These are phyloP conservation scores for Tricholoma hemisulphureum DNA, from an alignment of 768 basidiomycete species.

Conservation along the genomic window DNA sequence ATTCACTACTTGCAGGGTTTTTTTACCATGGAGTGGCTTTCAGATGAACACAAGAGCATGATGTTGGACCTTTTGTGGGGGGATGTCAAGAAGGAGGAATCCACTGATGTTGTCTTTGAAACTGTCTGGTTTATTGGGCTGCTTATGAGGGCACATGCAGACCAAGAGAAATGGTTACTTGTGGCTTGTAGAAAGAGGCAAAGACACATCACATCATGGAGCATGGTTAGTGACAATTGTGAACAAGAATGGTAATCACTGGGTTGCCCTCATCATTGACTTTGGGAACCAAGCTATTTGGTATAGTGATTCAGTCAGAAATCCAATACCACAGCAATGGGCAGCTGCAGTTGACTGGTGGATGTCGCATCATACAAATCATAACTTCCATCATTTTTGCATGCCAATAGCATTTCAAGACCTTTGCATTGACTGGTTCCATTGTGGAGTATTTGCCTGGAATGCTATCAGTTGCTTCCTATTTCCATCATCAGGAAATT, in stretches of 20 bases:
- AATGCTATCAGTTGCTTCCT: not conserved
- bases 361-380: slow-evolving; percentile 11
- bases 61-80: too few relatives aligned
- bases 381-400: slow-evolving; percentile 1
- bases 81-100: too few relatives aligned
- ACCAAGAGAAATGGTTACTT: too few relatives aligned
- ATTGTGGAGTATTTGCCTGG: slow-evolving; percentile 21
- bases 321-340: slow-evolving; percentile 5
- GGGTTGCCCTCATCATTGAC: slow-evolving; percentile 16
- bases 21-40: too few relatives aligned
- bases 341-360: slow-evolving; percentile 17
- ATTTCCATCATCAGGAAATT: too few relatives aligned
- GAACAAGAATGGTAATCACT: slow-evolving; percentile 12
- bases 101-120: too few relatives aligned
- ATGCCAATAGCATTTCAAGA: slow-evolving; percentile 15
- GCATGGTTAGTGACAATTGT: slow-evolving; percentile 5
- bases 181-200: too few relatives aligned
- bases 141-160: too few relatives aligned
- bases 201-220: too few relatives aligned
- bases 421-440: slow-evolving; percentile 6
- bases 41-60: too few relatives aligned
- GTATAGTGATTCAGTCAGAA: slow-evolving; percentile 16
- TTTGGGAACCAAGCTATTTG: slow-evolving; percentile 9
- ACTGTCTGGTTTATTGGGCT: too few relatives aligned
- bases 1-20: too few relatives aligned